Evolutionary conservation across 2,329 filamentous ascomycete species (phyloP), one percentile per base, ranked within the genome.

Genomic region (Periglandula ipomoeae): DNA sequence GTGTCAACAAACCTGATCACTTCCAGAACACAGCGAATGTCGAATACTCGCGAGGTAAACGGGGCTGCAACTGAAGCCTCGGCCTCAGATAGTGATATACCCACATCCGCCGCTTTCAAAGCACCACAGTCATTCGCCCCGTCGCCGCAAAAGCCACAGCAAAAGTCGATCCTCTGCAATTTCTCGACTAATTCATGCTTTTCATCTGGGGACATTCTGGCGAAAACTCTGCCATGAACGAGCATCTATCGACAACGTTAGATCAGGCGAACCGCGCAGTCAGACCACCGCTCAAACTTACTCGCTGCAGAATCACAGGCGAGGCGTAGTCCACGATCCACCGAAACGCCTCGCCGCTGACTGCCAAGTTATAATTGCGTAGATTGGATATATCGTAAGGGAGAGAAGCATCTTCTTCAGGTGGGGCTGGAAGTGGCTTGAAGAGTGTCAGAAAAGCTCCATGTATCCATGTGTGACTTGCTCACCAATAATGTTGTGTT

Each of bases 131-230:
- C 93, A 62, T 98, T 98, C 23, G 93, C 93, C 37, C 93, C 93
- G 63, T 98, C 93, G 40, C 93, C 93, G 60, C 93, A 98, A 69
- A 98, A 98, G 24, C 93, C 93, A 56, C 83, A 88, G 58, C 87
- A 95, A 65, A 96, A 98, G 63, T 90, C 91, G 55, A 98, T 89
- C 58, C 87, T 91, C 64, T 98, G 94, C 3, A 98, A 76, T 65
- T 96, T 98, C 65, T 97, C 93, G 2, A 98, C 89, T 2, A 98
- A 74, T 65, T 98, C 94, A 62, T 96, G 90, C 65, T 98, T 98
- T 66, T 98, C 93, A 62, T 98, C 94, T 0, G 93, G 94, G 2
- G 91, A 97, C 93, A 98, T 98, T 57, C 93, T 85, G 4, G 93
- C 94, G 66, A 95, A 98, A 1, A 98, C 89, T 65, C 93, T 91